phyloP scores from a whole-genome alignment of 2,329 filamentous ascomycete species.

The Coniochaeta hoffmannii region DNA sequence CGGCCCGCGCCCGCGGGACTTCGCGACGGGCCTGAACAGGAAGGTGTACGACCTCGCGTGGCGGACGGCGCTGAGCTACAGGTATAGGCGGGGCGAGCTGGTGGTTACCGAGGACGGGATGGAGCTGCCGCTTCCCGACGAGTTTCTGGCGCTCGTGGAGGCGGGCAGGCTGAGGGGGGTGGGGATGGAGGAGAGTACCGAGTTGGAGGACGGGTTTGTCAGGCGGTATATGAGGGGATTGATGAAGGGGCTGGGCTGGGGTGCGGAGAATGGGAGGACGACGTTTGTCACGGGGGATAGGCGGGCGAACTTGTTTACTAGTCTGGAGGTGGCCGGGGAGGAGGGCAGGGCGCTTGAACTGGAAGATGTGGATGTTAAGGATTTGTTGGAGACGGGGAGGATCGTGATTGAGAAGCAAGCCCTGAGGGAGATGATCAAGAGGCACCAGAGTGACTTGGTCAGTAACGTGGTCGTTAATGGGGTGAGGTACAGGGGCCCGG shows the following conservation, averaged over 20 bases:
- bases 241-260: constrained; percentile 64
- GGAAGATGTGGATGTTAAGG: constrained; percentile 90
- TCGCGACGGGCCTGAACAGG: constrained; percentile 70
- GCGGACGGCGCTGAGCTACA: constrained; percentile 88
- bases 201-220: constrained; percentile 39
- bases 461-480: constrained; percentile 38
- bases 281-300: constrained; percentile 63
- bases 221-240: constrained; percentile 59
- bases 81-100: constrained; percentile 80
- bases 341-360: constrained; percentile 64
- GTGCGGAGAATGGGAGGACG: constrained; percentile 58
- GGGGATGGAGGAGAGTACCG: constrained; percentile 16
- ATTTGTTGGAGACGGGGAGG: constrained; percentile 76
- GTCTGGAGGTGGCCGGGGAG: constrained; percentile 54
- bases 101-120: constrained; percentile 74
- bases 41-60: constrained; percentile 96
- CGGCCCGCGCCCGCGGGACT: constrained; percentile 89
- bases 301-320: constrained; percentile 57
- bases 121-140: constrained; percentile 53
- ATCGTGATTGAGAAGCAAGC: constrained; percentile 81
- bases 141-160: constrained; percentile 35
- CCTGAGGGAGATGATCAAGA: constrained; percentile 64
- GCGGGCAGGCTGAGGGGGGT: constrained; percentile 15
- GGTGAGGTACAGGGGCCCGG: constrained; percentile 23
- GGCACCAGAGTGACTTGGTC: constrained; percentile 62